phyloP scores from a whole-genome alignment of 2,329 filamentous ascomycete species.

The Penicillium hesseltinei region DNA sequence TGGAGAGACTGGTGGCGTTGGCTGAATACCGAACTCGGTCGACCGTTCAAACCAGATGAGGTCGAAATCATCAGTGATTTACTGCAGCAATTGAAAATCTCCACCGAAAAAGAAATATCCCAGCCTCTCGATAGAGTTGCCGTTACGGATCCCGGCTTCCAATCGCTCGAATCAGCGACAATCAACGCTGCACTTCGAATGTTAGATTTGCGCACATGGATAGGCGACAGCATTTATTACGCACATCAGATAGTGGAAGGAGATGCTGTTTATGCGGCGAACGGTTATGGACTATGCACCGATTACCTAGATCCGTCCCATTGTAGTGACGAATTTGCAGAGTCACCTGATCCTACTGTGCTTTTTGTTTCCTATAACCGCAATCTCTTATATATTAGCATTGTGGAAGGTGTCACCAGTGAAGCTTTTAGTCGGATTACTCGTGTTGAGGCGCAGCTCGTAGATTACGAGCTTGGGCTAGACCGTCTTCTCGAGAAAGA shows the following conservation, averaged over 20 bases:
- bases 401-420: neutral
- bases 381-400: slow-evolving; percentile 9
- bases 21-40: slow-evolving; percentile 9
- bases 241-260: slow-evolving; percentile 2
- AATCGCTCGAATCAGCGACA: neutral
- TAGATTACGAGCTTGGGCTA: slow-evolving; percentile 11
- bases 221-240: slow-evolving; percentile 9
- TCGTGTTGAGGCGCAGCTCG: neutral
- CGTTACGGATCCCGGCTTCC: slow-evolving; percentile 11
- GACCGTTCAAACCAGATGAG: slow-evolving; percentile 4
- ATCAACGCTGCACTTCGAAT: slow-evolving; percentile 12
- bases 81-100: slow-evolving; percentile 7
- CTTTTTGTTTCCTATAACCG: slow-evolving; percentile 8
- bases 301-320: slow-evolving; percentile 9
- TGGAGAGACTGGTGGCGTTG: slow-evolving; percentile 5
- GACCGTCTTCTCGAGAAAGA: slow-evolving; percentile 11
- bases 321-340: slow-evolving; percentile 5
- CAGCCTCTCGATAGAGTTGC: slow-evolving; percentile 12
- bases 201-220: slow-evolving; percentile 6
- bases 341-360: neutral
- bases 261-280: slow-evolving; percentile 12
- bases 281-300: slow-evolving; percentile 9
- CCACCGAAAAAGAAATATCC: slow-evolving; percentile 5
- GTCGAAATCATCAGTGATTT: slow-evolving; percentile 12
- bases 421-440: neutral